Evolutionary conservation across 2,329 filamentous ascomycete genomes (phyloP).

Genomic region (Arthroderma uncinatum): DNA sequence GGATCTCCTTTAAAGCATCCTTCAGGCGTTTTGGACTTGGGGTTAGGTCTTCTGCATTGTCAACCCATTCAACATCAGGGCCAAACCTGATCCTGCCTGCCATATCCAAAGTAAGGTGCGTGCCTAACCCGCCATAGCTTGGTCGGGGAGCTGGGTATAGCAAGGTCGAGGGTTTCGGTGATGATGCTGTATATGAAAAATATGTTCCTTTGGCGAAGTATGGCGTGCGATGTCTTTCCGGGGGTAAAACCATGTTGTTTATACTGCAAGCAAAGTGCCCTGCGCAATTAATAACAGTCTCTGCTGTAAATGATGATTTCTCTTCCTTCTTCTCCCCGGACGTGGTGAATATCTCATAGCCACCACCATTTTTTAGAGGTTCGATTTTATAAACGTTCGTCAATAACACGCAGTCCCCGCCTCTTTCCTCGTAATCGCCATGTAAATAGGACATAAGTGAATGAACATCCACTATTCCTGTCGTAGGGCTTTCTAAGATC

Average conservation of each 20-base stretch:
- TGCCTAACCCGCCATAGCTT: slow-evolving; percentile 78
- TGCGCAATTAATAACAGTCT: slow-evolving; percentile 73
- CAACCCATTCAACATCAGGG: slow-evolving; percentile 90
- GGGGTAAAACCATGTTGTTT: slow-evolving; percentile 64
- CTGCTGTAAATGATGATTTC: slow-evolving; percentile 52
- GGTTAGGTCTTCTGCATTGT: slow-evolving; percentile 55
- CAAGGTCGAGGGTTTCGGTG: slow-evolving; percentile 57
- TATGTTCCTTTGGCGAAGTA: slow-evolving; percentile 94
- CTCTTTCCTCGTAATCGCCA: slow-evolving; percentile 63
- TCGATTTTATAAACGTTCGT: slow-evolving; percentile 53
- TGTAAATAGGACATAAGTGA: slow-evolving; percentile 69
- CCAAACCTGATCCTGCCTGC: slow-evolving; percentile 77
- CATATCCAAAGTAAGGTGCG: slow-evolving; percentile 86
- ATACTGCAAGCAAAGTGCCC: slow-evolving; percentile 66
- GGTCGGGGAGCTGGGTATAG: slow-evolving; percentile 80
- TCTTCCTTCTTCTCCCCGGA: slow-evolving; percentile 30
- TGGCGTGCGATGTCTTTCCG: slow-evolving; percentile 45
- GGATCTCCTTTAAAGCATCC: slow-evolving; percentile 62
- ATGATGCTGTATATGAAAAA: slow-evolving; percentile 64
- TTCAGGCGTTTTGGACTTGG: slow-evolving; percentile 53
- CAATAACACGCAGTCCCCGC: slow-evolving; percentile 61
- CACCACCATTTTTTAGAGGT: slow-evolving; percentile 47
- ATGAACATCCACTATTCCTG: slow-evolving; percentile 85
- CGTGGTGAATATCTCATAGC: slow-evolving; percentile 58
- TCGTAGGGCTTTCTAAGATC: slow-evolving; percentile 71